Conservation (phyloP, 139 green algal species). For the Asterochloris erici region DNA sequence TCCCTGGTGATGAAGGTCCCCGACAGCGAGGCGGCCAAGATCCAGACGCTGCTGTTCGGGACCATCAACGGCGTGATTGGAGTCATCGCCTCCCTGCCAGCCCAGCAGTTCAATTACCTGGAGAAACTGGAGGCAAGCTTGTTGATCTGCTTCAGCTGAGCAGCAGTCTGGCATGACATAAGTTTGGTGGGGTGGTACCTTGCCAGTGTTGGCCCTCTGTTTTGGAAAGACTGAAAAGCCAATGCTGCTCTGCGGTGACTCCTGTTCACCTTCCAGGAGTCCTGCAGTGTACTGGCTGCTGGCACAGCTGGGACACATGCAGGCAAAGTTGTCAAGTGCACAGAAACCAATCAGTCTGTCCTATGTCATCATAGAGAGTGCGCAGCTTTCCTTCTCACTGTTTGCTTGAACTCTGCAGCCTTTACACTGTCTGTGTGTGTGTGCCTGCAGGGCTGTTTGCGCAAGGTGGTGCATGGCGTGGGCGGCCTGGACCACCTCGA, state of each 20-base stretch:
- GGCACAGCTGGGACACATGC: neutral
- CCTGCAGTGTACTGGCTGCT: neutral
- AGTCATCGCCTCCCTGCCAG: constrained; percentile 79
- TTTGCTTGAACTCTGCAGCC: neutral
- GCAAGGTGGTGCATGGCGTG: constrained; percentile 75
- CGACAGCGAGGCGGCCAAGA: constrained; percentile 58
- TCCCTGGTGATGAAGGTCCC: constrained; percentile 95
- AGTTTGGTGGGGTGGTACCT: neutral
- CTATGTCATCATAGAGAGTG: neutral
- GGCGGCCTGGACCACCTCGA: constrained; percentile 81
- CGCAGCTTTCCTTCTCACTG: neutral
- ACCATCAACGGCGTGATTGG: constrained; percentile 89
- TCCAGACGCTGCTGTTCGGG: constrained; percentile 86
- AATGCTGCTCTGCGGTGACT: neutral
- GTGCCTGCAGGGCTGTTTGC: constrained; percentile 43
- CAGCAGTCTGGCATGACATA: neutral
- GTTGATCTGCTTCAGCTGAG: neutral
- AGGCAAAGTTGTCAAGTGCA: neutral
- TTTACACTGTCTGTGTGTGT: neutral
- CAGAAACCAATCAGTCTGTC: neutral
- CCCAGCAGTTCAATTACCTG: constrained; percentile 65
- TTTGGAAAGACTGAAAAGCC: neutral
- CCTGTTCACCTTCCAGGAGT: neutral
- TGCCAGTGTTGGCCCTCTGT: neutral
- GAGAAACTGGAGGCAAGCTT: constrained; percentile 58